Percentiles rank a stretch among this genome's conserved stretches.
These are phyloP conservation scores for Botrytis squamosa DNA, from an alignment of 2,329 filamentous ascomycete species.

Conservation along the genomic window DNA sequence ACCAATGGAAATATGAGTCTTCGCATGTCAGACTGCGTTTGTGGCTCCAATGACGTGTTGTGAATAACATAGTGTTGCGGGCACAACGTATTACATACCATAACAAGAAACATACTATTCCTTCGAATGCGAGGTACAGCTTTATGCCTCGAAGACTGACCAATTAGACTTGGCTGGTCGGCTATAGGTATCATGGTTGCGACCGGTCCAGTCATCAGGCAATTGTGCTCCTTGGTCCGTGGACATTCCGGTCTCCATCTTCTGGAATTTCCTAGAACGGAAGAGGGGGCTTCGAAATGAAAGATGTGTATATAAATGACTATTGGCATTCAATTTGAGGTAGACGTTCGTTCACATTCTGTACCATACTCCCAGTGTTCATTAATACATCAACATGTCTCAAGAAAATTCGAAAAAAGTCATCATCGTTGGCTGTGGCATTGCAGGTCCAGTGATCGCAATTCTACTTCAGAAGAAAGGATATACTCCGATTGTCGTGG, in stretches of 20 bases:
- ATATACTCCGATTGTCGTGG: conserved; percentile 24
- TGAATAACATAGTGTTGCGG: background rate
- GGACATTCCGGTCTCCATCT: background rate
- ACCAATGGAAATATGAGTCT: background rate
- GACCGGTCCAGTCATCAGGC: conserved; percentile 1
- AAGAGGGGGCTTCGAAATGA: no score
- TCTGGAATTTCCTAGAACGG: background rate
- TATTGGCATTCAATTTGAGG: background rate
- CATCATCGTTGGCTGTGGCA: conserved; percentile 23
- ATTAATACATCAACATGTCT: conserved; percentile 1
- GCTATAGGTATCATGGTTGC: background rate
- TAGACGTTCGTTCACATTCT: background rate
- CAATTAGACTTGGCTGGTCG: background rate
- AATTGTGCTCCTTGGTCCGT: background rate
- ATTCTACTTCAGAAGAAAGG: conserved; percentile 25
- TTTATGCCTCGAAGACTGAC: background rate
- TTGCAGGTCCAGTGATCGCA: conserved; percentile 24
- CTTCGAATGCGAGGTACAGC: background rate
- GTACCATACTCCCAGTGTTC: background rate
- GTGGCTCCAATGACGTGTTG: background rate
- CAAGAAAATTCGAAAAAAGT: conserved; percentile 12
- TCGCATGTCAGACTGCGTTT: background rate
- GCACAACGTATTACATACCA: background rate
- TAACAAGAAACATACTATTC: background rate
- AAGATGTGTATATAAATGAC: background rate